A percentile compares a stretch with the other conserved stretches of the same genome.
Conservation (phyloP, 371 early-diverging fungal genomes). For the Lichtheimia ramosa region DNA sequence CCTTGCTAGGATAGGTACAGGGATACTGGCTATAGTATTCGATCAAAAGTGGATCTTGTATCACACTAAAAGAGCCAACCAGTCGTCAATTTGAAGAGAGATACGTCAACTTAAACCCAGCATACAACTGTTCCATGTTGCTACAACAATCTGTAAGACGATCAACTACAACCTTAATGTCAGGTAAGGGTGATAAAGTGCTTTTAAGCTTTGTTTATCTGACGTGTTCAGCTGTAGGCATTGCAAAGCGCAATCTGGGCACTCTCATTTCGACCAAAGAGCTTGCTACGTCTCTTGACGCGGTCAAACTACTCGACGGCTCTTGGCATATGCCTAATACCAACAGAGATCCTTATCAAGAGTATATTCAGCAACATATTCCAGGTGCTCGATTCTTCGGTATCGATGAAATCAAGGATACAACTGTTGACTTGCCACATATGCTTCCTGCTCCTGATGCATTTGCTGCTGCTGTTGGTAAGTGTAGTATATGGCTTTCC, state of each 20-base stretch:
- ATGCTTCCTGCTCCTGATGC: slow-evolving; percentile 71
- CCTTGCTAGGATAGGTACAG: too few relatives aligned
- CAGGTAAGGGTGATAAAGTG: not conserved
- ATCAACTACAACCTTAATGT: not conserved
- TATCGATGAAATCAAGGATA: slow-evolving; percentile 75
- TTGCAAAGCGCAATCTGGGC: slow-evolving; percentile 11
- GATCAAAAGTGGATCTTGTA: too few relatives aligned
- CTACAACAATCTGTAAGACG: slow-evolving; percentile 9
- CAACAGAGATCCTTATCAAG: slow-evolving; percentile 65
- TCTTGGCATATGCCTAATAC: slow-evolving; percentile 88
- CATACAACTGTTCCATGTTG: slow-evolving; percentile 5
- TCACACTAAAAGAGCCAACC: too few relatives aligned
- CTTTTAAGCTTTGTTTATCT: not conserved
- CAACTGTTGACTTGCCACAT: slow-evolving; percentile 67
- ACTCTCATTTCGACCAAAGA: slow-evolving; percentile 32
- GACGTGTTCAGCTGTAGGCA: not conserved
- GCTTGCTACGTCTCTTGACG: slow-evolving; percentile 25
- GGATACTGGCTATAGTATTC: too few relatives aligned
- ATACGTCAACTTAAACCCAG: too few relatives aligned
- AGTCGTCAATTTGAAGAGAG: too few relatives aligned
- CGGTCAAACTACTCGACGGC: slow-evolving; percentile 79
- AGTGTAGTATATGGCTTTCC: not conserved
- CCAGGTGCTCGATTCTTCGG: slow-evolving; percentile 70
- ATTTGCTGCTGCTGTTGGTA: slow-evolving; percentile 66
- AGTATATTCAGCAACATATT: slow-evolving; percentile 63